Evolutionary conservation across 2,329 filamentous ascomycete species (phyloP).

Genomic region (Helotiales sp.): DNA sequence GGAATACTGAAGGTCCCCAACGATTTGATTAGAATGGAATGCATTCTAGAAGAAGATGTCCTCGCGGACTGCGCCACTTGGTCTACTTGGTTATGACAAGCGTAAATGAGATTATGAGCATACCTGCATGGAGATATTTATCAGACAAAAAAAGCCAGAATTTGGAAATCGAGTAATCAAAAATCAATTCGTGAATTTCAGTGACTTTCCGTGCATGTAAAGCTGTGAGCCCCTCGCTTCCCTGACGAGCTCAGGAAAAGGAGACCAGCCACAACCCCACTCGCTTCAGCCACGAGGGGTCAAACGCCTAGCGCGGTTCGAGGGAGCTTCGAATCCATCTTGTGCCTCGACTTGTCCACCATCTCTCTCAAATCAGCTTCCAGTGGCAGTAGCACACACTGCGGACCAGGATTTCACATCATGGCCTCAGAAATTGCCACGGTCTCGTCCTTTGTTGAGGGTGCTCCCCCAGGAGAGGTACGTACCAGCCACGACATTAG

Average conservation of each 20-base stretch:
- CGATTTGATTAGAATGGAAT: background rate
- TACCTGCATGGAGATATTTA: too few relatives aligned
- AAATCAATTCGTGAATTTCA: too few relatives aligned
- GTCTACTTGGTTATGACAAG: background rate
- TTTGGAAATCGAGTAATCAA: too few relatives aligned
- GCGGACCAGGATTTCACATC: background rate
- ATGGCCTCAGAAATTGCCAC: constrained; percentile 51
- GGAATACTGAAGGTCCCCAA: constrained; percentile 26
- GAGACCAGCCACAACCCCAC: background rate
- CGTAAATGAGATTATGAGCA: background rate
- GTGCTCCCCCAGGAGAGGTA: constrained; percentile 96
- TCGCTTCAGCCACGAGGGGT: constrained; percentile 2
- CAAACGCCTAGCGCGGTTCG: background rate
- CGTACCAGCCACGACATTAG: constrained; percentile 21
- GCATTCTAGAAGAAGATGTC: background rate
- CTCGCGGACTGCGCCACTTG: background rate
- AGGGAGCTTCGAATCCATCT: constrained; percentile 1
- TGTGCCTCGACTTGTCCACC: background rate
- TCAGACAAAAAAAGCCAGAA: too few relatives aligned
- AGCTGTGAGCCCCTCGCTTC: background rate
- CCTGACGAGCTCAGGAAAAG: background rate
- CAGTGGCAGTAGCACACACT: background rate
- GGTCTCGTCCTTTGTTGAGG: constrained; percentile 85
- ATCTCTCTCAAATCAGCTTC: background rate
- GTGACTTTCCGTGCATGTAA: too few relatives aligned